A percentile compares a stretch with the other conserved stretches of the same genome.
These are phyloP conservation scores for Asclepias syriaca DNA, from an alignment of 257 asterid species.

Conservation along the genomic window DNA sequence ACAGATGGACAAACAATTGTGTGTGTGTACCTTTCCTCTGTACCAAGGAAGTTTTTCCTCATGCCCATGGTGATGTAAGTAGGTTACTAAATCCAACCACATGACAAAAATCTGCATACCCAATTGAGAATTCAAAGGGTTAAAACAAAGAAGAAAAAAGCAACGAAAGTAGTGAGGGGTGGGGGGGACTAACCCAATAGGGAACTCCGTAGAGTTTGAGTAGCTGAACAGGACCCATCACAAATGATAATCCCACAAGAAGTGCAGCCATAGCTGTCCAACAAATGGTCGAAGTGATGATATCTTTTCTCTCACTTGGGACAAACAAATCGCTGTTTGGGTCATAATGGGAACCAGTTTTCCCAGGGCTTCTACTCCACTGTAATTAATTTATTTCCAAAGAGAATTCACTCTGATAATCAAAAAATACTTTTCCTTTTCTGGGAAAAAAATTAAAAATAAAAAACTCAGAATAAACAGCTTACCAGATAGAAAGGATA, in stretches of 20 bases:
- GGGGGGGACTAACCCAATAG: slow-evolving; percentile 51
- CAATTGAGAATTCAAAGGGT: background rate
- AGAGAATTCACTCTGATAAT: background rate
- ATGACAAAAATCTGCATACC: slow-evolving; percentile 33
- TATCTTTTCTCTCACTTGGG: slow-evolving; percentile 72
- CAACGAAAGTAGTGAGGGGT: background rate
- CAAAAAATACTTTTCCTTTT: background rate
- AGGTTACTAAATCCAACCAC: slow-evolving; percentile 48
- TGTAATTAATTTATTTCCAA: slow-evolving; percentile 23
- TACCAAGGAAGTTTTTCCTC: slow-evolving; percentile 49
- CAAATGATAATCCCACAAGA: slow-evolving; percentile 66
- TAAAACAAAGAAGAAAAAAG: background rate
- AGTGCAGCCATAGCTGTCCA: slow-evolving; percentile 86
- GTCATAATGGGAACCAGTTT: slow-evolving; percentile 78
- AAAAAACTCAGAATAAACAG: slow-evolving; percentile 8
- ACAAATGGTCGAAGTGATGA: slow-evolving; percentile 75
- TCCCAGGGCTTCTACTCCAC: slow-evolving; percentile 97
- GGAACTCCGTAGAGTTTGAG: slow-evolving; percentile 88
- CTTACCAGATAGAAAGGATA: slow-evolving; percentile 83
- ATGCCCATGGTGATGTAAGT: slow-evolving; percentile 49
- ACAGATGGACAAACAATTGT: background rate
- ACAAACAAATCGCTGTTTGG: slow-evolving; percentile 82
- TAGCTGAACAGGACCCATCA: slow-evolving; percentile 67
- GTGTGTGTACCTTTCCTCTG: slow-evolving; percentile 36
- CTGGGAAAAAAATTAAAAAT: background rate